These are phyloP conservation scores for Aspergillus sclerotialis DNA, from an alignment of 2,329 filamentous ascomycete species.

Conservation along the genomic window DNA sequence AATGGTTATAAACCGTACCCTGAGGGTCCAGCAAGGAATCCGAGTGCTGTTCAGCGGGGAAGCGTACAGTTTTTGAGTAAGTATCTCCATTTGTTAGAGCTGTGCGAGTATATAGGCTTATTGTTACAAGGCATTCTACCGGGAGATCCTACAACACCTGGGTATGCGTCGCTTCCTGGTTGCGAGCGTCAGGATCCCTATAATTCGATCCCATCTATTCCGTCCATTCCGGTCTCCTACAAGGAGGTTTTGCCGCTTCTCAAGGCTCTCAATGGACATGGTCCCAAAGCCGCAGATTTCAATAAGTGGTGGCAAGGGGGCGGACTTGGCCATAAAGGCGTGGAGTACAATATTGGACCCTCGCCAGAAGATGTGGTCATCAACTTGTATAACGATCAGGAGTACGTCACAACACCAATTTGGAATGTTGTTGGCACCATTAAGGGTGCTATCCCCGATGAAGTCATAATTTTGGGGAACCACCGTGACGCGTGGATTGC, in stretches of 20 bases:
- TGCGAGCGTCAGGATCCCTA: conserved; percentile 66
- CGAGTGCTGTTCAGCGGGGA: conserved; percentile 82
- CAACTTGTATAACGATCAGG: conserved; percentile 71
- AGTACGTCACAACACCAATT: conserved; percentile 71
- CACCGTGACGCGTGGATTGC: conserved; percentile 87
- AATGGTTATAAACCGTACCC: conserved; percentile 78
- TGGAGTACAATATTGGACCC: conserved; percentile 79
- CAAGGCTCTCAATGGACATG: conserved; percentile 83
- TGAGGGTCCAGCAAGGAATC: conserved; percentile 76
- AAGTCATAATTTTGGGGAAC: conserved; percentile 86
- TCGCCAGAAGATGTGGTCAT: conserved; percentile 65
- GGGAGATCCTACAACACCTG: conserved; percentile 82
- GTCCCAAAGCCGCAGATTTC: conserved; percentile 68
- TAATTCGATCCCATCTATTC: conserved; percentile 70
- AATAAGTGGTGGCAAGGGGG: conserved; percentile 65
- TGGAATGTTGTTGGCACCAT: conserved; percentile 93
- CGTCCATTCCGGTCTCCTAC: conserved; percentile 87
- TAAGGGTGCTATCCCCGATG: conserved; percentile 76
- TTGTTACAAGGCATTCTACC: conserved; percentile 45
- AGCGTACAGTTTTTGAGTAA: conserved; percentile 75
- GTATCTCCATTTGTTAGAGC: conserved; percentile 22
- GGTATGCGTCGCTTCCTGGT: conserved; percentile 89
- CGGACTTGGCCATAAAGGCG: conserved; percentile 70
- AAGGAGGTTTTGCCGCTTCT: conserved; percentile 77
- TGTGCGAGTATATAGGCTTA: not conserved